These are phyloP conservation scores for Hypoxylon rubiginosum DNA, from an alignment of 2,329 filamentous ascomycete genomes.

Conservation along the genomic window DNA sequence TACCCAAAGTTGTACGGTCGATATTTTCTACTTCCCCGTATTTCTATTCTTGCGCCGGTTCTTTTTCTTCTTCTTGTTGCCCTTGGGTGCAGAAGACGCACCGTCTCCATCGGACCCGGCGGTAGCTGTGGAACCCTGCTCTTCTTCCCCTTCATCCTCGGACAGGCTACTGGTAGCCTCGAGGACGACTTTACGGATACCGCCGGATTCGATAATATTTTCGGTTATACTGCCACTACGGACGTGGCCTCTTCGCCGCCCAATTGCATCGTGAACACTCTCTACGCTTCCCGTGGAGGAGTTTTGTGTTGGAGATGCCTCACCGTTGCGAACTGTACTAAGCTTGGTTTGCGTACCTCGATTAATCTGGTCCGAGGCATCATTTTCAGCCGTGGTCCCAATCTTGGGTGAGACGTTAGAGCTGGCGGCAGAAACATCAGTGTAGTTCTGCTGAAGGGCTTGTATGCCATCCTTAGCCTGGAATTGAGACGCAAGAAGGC, in stretches of 20 bases:
- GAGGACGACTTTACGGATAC: conserved; percentile 79
- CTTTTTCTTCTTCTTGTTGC: conserved; percentile 53
- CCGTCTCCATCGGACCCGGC: conserved; percentile 36
- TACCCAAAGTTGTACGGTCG: background rate
- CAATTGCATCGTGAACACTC: conserved; percentile 28
- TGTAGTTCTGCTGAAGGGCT: conserved; percentile 69
- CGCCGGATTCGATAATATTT: conserved; percentile 78
- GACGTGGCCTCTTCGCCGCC: conserved; percentile 59
- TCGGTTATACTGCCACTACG: conserved; percentile 83
- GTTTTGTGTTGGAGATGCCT: conserved; percentile 27
- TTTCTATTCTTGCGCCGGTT: conserved; percentile 57
- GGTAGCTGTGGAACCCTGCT: conserved; percentile 10
- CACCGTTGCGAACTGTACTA: conserved; percentile 34
- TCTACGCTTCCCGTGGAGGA: conserved; percentile 44
- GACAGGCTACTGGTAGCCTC: conserved; percentile 73
- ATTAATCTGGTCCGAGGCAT: conserved; percentile 33
- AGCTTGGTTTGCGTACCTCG: conserved; percentile 36
- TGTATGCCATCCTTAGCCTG: conserved; percentile 76
- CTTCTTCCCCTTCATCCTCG: conserved; percentile 45
- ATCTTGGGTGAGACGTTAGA: conserved; percentile 41
- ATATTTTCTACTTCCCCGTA: conserved; percentile 46
- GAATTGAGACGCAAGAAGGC: conserved; percentile 63
- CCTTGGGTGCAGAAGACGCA: conserved; percentile 23
- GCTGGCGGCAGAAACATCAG: conserved; percentile 52
- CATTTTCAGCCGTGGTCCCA: conserved; percentile 31